Evolutionary conservation across 768 basidiomycete species (phyloP).

Genomic region (Trametes gibbosa): DNA sequence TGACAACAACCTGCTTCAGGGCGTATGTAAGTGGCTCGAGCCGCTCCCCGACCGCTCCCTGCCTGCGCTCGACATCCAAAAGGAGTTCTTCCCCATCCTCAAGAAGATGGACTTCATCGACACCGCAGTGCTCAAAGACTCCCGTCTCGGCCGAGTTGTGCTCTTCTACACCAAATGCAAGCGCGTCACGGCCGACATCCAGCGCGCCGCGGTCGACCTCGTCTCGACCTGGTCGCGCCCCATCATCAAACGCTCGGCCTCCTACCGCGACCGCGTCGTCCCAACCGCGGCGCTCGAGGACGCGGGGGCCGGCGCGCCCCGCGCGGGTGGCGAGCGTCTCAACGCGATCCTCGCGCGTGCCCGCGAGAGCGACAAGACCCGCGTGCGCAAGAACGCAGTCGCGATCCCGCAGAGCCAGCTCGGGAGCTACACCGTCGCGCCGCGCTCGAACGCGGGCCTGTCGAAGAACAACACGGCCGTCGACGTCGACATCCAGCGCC

Average conservation of each 20-base stretch:
- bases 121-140: constrained; percentile 85
- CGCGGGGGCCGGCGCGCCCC: constrained; percentile 35
- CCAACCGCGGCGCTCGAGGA: constrained; percentile 49
- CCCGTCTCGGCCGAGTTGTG: constrained; percentile 82
- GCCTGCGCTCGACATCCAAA: constrained; percentile 94
- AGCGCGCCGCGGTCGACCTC: constrained; percentile 79
- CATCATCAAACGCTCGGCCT: constrained; percentile 86
- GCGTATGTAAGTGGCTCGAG: constrained; percentile 88
- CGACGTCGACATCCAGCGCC: constrained; percentile 69
- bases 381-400: constrained; percentile 76
- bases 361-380: constrained; percentile 63
- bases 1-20: constrained; percentile 92
- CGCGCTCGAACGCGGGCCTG: constrained; percentile 53
- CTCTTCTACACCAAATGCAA: constrained; percentile 97
- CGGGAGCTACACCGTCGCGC: constrained; percentile 79
- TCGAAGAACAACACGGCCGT: constrained; percentile 55
- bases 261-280: constrained; percentile 72
- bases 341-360: constrained; percentile 69
- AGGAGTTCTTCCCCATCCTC: constrained; percentile 81
- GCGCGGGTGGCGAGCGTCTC: constrained; percentile 48
- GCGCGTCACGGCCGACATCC: constrained; percentile 78
- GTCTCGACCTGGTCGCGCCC: constrained; percentile 86
- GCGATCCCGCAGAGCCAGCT: constrained; percentile 76
- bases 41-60: constrained; percentile 91
- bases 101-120: constrained; percentile 93